A percentile compares a stretch with the other conserved stretches of the same genome.
Conservation (phyloP, 1,284 basidiomycete species). For the Trametes versicolor region DNA sequence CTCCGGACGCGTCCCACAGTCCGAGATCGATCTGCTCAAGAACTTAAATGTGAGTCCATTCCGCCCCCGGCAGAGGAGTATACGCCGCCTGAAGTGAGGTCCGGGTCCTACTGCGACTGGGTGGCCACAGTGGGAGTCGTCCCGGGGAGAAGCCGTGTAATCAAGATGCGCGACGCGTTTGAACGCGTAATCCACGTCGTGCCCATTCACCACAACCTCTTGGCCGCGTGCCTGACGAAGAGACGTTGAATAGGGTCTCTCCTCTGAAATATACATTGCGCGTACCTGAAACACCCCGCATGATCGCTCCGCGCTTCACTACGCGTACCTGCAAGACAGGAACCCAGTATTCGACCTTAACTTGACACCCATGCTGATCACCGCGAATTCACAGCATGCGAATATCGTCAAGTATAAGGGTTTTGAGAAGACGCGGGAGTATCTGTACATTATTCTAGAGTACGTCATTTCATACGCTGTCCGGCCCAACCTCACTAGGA, state of each 20-base stretch:
- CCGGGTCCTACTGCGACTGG: too few species aligned
- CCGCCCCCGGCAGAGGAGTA: too few species aligned
- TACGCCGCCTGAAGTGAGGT: too few species aligned
- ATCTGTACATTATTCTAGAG: slow-evolving; percentile 97
- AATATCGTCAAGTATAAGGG: slow-evolving; percentile 99
- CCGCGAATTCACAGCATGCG: slow-evolving; percentile 62
- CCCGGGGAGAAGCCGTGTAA: too few species aligned
- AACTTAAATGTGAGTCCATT: slow-evolving; percentile 79
- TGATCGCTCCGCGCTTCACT: too few species aligned
- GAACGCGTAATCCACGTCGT: too few species aligned
- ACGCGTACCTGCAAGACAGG: too few species aligned
- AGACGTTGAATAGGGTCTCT: not conserved
- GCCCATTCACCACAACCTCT: too few species aligned
- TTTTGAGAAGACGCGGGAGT: slow-evolving; percentile 94
- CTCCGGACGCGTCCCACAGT: slow-evolving; percentile 56
- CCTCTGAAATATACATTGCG: not conserved
- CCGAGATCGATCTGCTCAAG: slow-evolving; percentile 97
- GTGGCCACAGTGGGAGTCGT: too few species aligned
- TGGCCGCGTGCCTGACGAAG: not conserved
- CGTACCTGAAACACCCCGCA: not conserved
- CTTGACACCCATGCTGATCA: not conserved
- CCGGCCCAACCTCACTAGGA: slow-evolving; percentile 8
- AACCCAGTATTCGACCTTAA: too few species aligned
- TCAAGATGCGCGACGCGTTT: too few species aligned
- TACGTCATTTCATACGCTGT: slow-evolving; percentile 42